phyloP scores from a whole-genome alignment of 2,329 filamentous ascomycete species.

The Sclerotinia sclerotiorum region DNA sequence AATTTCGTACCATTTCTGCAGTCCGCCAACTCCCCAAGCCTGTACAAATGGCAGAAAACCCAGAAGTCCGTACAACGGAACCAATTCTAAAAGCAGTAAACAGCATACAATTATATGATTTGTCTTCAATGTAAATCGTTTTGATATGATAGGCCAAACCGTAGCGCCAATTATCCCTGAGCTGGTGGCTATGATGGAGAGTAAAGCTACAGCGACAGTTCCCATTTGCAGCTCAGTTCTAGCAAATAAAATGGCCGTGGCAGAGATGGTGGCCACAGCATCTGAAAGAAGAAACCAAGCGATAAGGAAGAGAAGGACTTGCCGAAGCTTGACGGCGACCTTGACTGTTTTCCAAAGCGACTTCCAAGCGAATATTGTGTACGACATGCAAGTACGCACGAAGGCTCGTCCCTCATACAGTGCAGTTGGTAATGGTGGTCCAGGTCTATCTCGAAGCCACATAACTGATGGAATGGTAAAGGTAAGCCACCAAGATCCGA shows the following conservation, averaged over 20 bases:
- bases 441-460: constrained; percentile 85
- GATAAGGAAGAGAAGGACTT: constrained; percentile 75
- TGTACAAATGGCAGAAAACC: constrained; percentile 82
- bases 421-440: constrained; percentile 66
- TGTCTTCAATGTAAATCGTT: constrained; percentile 66
- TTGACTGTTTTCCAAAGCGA: constrained; percentile 78
- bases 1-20: constrained; percentile 98
- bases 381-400: constrained; percentile 60
- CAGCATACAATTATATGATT: constrained; percentile 91
- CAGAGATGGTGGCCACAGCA: constrained; percentile 89
- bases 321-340: constrained; percentile 69
- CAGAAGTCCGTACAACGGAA: constrained; percentile 86
- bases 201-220: constrained; percentile 81
- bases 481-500: constrained; percentile 88
- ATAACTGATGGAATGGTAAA: constrained; percentile 87
- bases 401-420: constrained; percentile 18
- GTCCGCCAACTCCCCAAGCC: constrained; percentile 71
- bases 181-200: constrained; percentile 87
- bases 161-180: constrained; percentile 86
- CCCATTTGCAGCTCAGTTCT: constrained; percentile 92
- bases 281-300: constrained; percentile 96
- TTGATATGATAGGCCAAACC: constrained; percentile 79
- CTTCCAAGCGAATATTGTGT: constrained; percentile 81
- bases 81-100: constrained; percentile 85
- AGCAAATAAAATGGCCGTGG: constrained; percentile 91